Base-by-base conservation (phyloP, 306 rosid genomes). In the Begonia peltatifolia region DNA sequence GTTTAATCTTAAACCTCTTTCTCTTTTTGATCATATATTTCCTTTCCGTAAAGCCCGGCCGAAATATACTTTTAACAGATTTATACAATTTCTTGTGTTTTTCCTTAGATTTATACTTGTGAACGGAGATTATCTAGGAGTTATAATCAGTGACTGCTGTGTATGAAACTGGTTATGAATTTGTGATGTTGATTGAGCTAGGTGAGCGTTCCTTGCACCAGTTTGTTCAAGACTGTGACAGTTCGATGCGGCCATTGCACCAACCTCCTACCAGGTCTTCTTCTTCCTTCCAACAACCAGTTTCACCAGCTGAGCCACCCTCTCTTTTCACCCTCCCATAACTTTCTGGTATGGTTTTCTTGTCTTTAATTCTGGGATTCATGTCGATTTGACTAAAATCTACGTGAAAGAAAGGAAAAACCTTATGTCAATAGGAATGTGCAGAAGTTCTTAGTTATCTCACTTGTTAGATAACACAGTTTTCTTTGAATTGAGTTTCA, bases 211-310 rank as follows among this genome's bases (percentile, higher is more conserved):
- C 97, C 97, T 12, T 82, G 90, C 67, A 77, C 90, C 6, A 89
- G 95, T 63, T 82, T 89, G 90, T 89, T 89, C 76, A 84, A 82
- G 74, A 84, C 97, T 0, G 95, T 89, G 3, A 89, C 97, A n/a
- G 97, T 89, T 8, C 59, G 97, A 70, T 89, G 97, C 46, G 97
- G 97, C 13, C 97, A 89, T 74, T 89, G 97, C 87, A 84, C 94
- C 63, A 89, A 79, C 59, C 90, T 89, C 20, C 74, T 89, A 17
- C 97, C 97, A 0, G 96, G 74, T 13, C 54, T 84, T 72, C 93
- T 89, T 65, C 67, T 89, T 62, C 94, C 93, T n/a, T 72, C 95
- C 4, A 30, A 93, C 3, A 78, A 79, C 61, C 97, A 89, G 62
- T 84, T 84, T 67, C 95, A 88, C 50, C 74, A 63, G 74, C 72